Base-by-base conservation (phyloP, 345 rosid species). In the Garcia nutans region DNA sequence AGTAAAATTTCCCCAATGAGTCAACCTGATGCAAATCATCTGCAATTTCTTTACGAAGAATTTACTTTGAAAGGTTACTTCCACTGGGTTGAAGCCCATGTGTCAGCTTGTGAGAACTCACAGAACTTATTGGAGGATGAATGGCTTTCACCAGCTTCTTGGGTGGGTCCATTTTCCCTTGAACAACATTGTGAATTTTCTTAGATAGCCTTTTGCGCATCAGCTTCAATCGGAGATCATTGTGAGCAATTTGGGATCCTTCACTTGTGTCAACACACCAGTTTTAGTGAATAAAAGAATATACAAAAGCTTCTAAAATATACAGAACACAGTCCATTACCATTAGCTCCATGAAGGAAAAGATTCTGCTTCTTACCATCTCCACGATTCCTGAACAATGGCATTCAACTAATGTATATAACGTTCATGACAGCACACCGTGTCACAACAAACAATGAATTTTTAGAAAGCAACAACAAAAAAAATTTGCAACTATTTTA, bases 211-310 rank as follows among this genome's bases (percentile, higher is more conserved):
- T 81, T 76, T 77, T 81, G 22, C 24, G 83, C 68, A 81, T 73
- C 65, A 84, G 76, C 70, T 81, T 84, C 74, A 83, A 61, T 10
- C 90, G 79, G 10, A 87, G 88, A 77, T 87, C 90, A 56, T 80
- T 83, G 65, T 28, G 37, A 16, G 65, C 80, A 65, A 78, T 57
- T 33, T 62, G 60, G 57, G 83, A 71, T 67, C 77, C 90, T 87
- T 82, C 76, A 79, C 26, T 78, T 71, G 69, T 41, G 23, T 15
- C 68, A 76, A 68, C 41, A 26, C 19, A 64, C 47, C 49, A 70
- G 24, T 37, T 41, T 66, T 68, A 82, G 47, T 22, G 71, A 58
- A 70, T 73, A 74, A 71, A 50, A 20, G 22, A 11, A 79, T 58
- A 54, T 22, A 56, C 15, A 50, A 17, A 20, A 61, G 55, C 23